phyloP scores from a whole-genome alignment of 805 yeast genomes.

The Schwanniomyces vanrijiae region DNA sequence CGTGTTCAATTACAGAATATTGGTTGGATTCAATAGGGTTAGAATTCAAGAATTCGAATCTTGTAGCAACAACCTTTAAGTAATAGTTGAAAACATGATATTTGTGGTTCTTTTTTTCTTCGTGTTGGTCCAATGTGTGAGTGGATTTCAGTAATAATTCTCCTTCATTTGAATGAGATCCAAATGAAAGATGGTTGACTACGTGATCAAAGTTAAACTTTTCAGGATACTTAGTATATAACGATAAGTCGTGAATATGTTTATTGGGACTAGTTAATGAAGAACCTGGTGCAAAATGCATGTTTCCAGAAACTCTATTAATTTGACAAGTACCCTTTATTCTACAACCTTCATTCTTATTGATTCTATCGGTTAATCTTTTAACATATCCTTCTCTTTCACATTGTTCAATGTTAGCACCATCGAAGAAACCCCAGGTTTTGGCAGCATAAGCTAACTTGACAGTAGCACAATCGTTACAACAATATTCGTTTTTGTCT shows the following conservation, averaged over 20 bases:
- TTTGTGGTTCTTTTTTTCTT: constrained; percentile 45
- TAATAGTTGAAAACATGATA: constrained; percentile 71
- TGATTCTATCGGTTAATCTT: constrained; percentile 54
- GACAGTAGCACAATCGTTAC: constrained; percentile 84
- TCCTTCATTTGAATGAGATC: constrained; percentile 49
- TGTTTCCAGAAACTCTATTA: constrained; percentile 83
- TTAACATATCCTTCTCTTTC: constrained; percentile 82
- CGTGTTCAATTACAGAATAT: constrained; percentile 85
- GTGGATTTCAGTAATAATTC: constrained; percentile 40
- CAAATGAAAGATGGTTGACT: constrained; percentile 82
- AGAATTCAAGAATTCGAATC: constrained; percentile 65
- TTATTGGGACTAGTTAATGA: constrained; percentile 56
- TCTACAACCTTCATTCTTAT: constrained; percentile 77
- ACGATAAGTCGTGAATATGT: constrained; percentile 84
- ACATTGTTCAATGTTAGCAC: constrained; percentile 84
- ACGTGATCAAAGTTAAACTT: constrained; percentile 75
- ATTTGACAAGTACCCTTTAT: constrained; percentile 75
- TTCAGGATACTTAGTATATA: constrained; percentile 55
- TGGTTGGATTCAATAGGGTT: constrained; percentile 76
- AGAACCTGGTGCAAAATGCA: constrained; percentile 96
- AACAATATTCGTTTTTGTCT: constrained; percentile 54
- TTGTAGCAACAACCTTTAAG: constrained; percentile 85
- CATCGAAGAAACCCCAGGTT: constrained; percentile 91
- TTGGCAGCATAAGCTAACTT: constrained; percentile 71
- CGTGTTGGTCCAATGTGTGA: constrained; percentile 66